phyloP scores from a whole-genome alignment of 2,329 filamentous ascomycete species.

The Monilinia fructigena region DNA sequence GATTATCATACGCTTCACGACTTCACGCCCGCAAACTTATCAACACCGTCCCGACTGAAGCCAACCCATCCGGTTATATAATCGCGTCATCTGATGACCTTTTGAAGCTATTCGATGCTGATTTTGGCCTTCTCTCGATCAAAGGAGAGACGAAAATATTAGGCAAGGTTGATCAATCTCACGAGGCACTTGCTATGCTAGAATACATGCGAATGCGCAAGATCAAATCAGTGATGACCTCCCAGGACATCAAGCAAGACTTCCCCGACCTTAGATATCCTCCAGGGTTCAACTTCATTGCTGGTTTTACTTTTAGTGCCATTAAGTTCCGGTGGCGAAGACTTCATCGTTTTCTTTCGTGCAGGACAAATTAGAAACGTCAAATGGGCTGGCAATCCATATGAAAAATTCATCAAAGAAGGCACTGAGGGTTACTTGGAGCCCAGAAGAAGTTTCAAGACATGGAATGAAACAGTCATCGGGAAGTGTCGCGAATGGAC shows the following conservation, averaged over 20 bases:
- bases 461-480: conserved; percentile 72
- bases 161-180: conserved; percentile 70
- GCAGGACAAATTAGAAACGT: conserved; percentile 72
- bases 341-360: conserved; percentile 93
- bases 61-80: conserved; percentile 85
- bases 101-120: conserved; percentile 79
- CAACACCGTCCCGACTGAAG: conserved; percentile 76
- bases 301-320: conserved; percentile 78
- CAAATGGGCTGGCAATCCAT: conserved; percentile 80
- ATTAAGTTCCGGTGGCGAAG: conserved; percentile 68
- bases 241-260: conserved; percentile 71
- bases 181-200: conserved; percentile 79
- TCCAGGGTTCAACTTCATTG: conserved; percentile 75
- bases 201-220: conserved; percentile 79
- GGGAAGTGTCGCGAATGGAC: conserved; percentile 86
- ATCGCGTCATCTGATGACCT: conserved; percentile 86
- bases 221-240: conserved; percentile 72
- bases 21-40: conserved; percentile 85
- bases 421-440: conserved; percentile 74
- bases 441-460: conserved; percentile 75
- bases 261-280: conserved; percentile 79
- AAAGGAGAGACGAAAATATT: conserved; percentile 85
- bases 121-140: conserved; percentile 83
- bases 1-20: conserved; percentile 80
- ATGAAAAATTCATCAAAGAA: conserved; percentile 72